Evolutionary conservation across 2,329 filamentous ascomycete genomes (phyloP), one percentile per base, ranked within the genome.

Genomic region (Tolypocladium amazonense): DNA sequence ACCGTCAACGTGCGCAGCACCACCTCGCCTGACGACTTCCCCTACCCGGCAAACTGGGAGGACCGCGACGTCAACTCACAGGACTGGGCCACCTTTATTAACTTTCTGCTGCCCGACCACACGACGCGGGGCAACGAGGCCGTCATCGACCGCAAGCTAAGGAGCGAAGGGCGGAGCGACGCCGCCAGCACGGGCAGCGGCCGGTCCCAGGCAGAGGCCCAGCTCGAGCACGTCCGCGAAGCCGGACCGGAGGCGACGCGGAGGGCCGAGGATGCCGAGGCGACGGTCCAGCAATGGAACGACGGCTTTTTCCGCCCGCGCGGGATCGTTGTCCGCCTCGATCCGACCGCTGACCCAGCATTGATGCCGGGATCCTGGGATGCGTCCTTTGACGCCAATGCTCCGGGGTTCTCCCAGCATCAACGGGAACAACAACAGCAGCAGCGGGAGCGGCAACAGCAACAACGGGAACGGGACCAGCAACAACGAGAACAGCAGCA

Each of bases 81-180:
- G 64, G 83, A 86, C 66, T 86, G 83, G 83, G 75, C 77, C 41
- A 84, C 82, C 0, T 86, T 86, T 68, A 64, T 82, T 54, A 84
- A 84, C 64, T 80, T 79, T 61, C 68, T 86, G 20, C 67, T 85
- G 27, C 82, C 83, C 0, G 71, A 79, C 58, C 76, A 81, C 66
- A 70, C 73, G 5, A 69, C 71, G 1, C 66, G 68, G 20, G 69
- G 71, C 23, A 84, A 82, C 64, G 76, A 78, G 27, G 73, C 74
- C 56, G 65, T 83, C 23, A 69, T 79, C 20, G 77, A 81, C 62
- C 75, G 79, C 58, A 84, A 84, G 65, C 62, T 79, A 35, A 72
- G 73, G 35, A 73, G 73, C 0, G 78, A 82, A 59, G 70, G 69
- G 6, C 59, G 62, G 11, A 66, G 62, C 18, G 68, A 74, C 11